These are phyloP conservation scores for Salvia hispanica DNA, from an alignment of 257 asterid genomes.

Conservation along the genomic window DNA sequence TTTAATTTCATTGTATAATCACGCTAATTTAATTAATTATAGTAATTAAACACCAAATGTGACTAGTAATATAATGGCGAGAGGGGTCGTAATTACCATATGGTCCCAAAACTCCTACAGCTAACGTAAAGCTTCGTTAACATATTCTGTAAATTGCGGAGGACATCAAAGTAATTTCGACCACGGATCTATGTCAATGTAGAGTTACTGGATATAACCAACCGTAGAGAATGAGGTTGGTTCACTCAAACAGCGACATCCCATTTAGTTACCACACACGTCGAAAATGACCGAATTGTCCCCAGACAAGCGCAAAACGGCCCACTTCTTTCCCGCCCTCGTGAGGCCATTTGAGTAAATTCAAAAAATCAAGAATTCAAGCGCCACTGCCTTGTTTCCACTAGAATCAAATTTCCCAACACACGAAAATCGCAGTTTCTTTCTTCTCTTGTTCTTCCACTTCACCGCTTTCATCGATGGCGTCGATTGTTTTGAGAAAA, in stretches of 20 bases:
- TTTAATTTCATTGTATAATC: too few relatives aligned
- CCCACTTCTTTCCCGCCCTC: slow-evolving; percentile 36
- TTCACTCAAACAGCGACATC: slow-evolving; percentile 29
- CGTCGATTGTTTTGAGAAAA: slow-evolving; percentile 42
- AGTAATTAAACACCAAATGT: too few relatives aligned
- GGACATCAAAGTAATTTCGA: slow-evolving; percentile 9
- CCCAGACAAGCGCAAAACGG: slow-evolving; percentile 22
- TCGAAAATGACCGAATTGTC: slow-evolving; percentile 32
- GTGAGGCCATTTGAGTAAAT: slow-evolving; percentile 38
- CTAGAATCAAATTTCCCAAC: slow-evolving; percentile 33
- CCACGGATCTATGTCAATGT: neutral
- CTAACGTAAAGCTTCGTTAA: too few relatives aligned
- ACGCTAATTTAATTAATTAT: too few relatives aligned
- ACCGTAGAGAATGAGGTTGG: slow-evolving; percentile 35
- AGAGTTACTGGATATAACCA: neutral
- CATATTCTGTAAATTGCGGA: neutral
- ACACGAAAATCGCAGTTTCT: slow-evolving; percentile 15
- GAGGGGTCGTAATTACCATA: too few relatives aligned
- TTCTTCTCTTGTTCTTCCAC: slow-evolving; percentile 11
- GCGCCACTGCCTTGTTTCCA: slow-evolving; percentile 42
- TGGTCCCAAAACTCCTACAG: too few relatives aligned
- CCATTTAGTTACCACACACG: slow-evolving; percentile 33
- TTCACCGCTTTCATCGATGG: slow-evolving; percentile 40
- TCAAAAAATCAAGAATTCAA: slow-evolving; percentile 31
- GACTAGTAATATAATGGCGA: too few relatives aligned